Percentiles rank a stretch among this genome's conserved stretches.
Conservation (phyloP, 371 early-diverging fungal species). For the Zopfochytrium polystomum region DNA sequence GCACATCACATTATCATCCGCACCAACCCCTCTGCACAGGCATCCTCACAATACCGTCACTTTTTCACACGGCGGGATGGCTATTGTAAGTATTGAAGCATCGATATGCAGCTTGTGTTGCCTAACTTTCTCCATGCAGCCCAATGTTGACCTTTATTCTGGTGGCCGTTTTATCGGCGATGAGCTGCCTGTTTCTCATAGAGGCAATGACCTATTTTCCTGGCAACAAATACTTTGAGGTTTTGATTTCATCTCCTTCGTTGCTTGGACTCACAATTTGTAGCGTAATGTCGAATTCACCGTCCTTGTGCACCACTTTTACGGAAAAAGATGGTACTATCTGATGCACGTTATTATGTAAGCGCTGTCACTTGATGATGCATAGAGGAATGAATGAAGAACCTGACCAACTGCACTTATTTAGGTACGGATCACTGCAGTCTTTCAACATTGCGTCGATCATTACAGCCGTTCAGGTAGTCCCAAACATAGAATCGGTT, state of each 20-base stretch:
- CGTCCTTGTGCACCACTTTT: constrained; percentile 52
- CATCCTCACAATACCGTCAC: constrained; percentile 31
- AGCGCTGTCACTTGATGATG: background rate
- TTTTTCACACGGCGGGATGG: constrained; percentile 47
- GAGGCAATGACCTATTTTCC: constrained; percentile 49
- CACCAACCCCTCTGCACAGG: constrained; percentile 22
- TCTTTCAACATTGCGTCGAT: constrained; percentile 50
- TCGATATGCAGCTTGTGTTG: background rate
- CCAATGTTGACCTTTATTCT: constrained; percentile 37
- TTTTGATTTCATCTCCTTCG: constrained; percentile 6
- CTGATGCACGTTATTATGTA: constrained; percentile 43
- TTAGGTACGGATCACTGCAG: constrained; percentile 28
- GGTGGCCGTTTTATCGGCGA: constrained; percentile 35
- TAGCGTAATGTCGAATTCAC: constrained; percentile 49
- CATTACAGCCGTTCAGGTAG: constrained; percentile 44
- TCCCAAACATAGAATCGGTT: background rate
- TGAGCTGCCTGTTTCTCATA: constrained; percentile 42
- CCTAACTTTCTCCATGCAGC: constrained; percentile 15
- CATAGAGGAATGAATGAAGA: too few species aligned
- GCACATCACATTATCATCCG: constrained; percentile 2
- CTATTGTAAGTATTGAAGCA: constrained; percentile 32
- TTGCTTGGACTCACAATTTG: background rate
- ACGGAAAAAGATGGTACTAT: constrained; percentile 49
- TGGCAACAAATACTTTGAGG: constrained; percentile 48
- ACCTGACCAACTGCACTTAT: background rate